phyloP scores from a whole-genome alignment of 495 filamentous ascomycete genomes.

The Lichina pygmaea region DNA sequence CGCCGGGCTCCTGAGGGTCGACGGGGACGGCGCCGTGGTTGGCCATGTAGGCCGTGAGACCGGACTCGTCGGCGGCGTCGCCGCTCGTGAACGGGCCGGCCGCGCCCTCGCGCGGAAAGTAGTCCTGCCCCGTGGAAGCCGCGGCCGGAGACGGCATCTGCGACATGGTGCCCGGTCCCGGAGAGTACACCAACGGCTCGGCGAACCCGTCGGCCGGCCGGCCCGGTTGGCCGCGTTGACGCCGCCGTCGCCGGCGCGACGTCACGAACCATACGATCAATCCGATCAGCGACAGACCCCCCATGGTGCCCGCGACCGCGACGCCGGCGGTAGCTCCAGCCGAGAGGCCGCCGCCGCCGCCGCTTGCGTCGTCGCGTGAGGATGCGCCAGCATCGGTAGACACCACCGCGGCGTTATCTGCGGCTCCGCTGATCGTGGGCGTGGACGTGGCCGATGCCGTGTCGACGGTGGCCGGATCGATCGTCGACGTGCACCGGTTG shows the following conservation, averaged over 20 bases:
- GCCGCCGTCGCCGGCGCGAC: not conserved
- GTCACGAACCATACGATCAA: not conserved
- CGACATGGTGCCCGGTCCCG: not conserved
- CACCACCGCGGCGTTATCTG: not conserved
- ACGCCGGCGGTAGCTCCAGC: conserved; percentile 1
- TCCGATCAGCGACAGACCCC: not conserved
- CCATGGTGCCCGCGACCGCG: not conserved
- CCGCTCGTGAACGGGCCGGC: not conserved
- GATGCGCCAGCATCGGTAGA: not conserved
- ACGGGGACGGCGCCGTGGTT: not conserved
- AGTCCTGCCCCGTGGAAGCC: not conserved
- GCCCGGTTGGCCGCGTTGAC: not conserved
- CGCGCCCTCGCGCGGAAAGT: not conserved
- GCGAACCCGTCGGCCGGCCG: too few species aligned
- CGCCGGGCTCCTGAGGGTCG: not conserved
- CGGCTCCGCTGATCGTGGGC: not conserved
- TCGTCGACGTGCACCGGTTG: not conserved
- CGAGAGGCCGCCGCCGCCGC: conserved; percentile 1
- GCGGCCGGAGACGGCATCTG: not conserved
- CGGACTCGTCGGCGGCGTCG: not conserved
- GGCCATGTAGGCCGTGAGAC: not conserved
- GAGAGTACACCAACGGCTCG: too few species aligned
- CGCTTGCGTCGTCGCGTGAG: not conserved
- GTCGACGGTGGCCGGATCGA: not conserved
- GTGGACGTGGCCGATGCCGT: not conserved